Base-by-base conservation (phyloP, 108 stramenopile species). In the Nannochloropsis salina region DNA sequence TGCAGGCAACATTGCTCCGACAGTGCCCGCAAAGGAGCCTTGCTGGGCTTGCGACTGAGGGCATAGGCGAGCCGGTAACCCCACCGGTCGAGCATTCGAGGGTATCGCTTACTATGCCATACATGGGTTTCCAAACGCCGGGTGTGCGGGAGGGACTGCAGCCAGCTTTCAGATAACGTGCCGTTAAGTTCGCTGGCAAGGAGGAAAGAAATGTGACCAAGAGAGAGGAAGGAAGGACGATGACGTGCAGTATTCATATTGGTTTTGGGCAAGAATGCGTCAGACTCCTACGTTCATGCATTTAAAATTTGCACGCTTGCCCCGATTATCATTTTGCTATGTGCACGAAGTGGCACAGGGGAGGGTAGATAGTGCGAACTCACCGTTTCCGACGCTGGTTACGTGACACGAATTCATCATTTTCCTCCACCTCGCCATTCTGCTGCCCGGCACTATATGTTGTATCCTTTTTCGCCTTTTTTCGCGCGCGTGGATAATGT, bases 171-270 rank as follows among this genome's bases (percentile, higher is more conserved):
- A 1, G 31, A 31, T 31, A 31, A 31, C 61, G n/a, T 74, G 61
- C 61, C 61, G n/a, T 74, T 74, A n/a, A 15, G 61, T n/a, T 74
- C 61, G 15, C 61, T 74, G 61, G 47, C 47, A 51, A 74, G 61
- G 61, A n/a, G n/a, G 61, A 2, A n/a, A 74, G 61, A 8, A n/a
- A 74, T 3, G 1, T n/a, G n/a, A n/a, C 4, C 4, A 74, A 74
- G 61, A n/a, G 61, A n/a, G 61, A 4, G n/a, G 15, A n/a, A n/a
- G 61, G 4, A 74, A 74, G 6, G 61, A 74, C 20, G n/a, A n/a
- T 74, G 61, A 8, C 61, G 6, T 74, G 3, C 3, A 74, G n/a
- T 3, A 2, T 15, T 15, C 31, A 31, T 31, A 31, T 31, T 31
- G 31, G 31, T 31, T 31, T 31, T 31, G 31, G 31, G 31, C 31